phyloP scores from a whole-genome alignment of 257 asterid genomes.

The Jasminum sambac region DNA sequence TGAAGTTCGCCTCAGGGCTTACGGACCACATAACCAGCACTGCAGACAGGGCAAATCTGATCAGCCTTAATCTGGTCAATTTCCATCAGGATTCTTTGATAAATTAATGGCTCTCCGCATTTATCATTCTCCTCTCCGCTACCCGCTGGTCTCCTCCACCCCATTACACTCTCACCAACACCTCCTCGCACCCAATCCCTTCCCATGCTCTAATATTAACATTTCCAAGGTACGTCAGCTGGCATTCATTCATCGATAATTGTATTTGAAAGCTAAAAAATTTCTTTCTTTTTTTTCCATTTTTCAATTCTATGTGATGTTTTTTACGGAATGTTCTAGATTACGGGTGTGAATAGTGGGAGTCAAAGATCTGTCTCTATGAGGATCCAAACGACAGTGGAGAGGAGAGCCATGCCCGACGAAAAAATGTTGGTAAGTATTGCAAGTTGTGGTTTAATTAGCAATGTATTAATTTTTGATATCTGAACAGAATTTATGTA shows the following conservation, averaged over 20 bases:
- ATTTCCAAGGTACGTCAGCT: constrained; percentile 30
- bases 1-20: too few relatives aligned
- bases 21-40: too few relatives aligned
- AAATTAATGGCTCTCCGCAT: constrained; percentile 37
- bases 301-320: not conserved
- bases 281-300: not conserved
- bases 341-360: constrained; percentile 26
- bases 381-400: constrained; percentile 52
- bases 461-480: not conserved
- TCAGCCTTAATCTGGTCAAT: too few relatives aligned
- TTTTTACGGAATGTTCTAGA: constrained; percentile 28
- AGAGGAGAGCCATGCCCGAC: constrained; percentile 46
- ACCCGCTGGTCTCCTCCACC: constrained; percentile 30
- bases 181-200: constrained; percentile 42
- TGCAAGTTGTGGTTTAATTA: not conserved
- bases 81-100: not conserved
- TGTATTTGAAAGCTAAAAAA: constrained; percentile 9
- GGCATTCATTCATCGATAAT: constrained; percentile 5
- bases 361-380: constrained; percentile 40
- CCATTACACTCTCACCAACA: constrained; percentile 30
- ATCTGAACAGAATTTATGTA: constrained; percentile 8
- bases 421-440: constrained; percentile 79
- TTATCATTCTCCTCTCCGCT: constrained; percentile 23
- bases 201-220: constrained; percentile 21
- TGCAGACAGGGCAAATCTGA: too few relatives aligned